Evolutionary conservation across 768 basidiomycete genomes (phyloP).

Genomic region (Trametes coccinea): DNA sequence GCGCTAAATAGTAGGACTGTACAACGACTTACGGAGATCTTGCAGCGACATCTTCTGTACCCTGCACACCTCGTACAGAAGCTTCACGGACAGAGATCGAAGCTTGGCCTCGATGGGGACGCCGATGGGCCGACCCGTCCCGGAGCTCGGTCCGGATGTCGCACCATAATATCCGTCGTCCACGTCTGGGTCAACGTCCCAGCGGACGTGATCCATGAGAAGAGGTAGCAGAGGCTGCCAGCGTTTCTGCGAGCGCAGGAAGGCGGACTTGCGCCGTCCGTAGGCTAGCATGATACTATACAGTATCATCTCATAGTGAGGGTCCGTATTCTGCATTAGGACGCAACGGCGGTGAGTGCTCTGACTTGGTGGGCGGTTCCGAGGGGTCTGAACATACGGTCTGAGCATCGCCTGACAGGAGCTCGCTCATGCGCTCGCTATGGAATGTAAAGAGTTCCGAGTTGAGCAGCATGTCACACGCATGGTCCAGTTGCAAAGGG

Average conservation of each 20-base stretch:
- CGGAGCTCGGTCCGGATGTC: slow-evolving; percentile 39
- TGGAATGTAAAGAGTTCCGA: slow-evolving; percentile 91
- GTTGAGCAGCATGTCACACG: slow-evolving; percentile 70
- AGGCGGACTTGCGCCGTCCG: slow-evolving; percentile 65
- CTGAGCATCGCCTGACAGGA: slow-evolving; percentile 67
- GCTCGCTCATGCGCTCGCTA: slow-evolving; percentile 88
- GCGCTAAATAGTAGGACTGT: too few relatives aligned
- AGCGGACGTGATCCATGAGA: slow-evolving; percentile 80
- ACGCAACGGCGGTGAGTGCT: neutral
- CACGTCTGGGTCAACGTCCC: slow-evolving; percentile 78
- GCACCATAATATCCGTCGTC: slow-evolving; percentile 57
- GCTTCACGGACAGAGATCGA: slow-evolving; percentile 63
- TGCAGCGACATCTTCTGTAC: slow-evolving; percentile 79
- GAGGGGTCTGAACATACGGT: slow-evolving; percentile 46
- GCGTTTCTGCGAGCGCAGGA: slow-evolving; percentile 77
- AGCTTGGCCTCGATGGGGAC: slow-evolving; percentile 86
- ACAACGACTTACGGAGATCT: slow-evolving; percentile 68
- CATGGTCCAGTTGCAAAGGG: slow-evolving; percentile 82
- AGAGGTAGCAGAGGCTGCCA: slow-evolving; percentile 83
- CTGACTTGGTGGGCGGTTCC: neutral
- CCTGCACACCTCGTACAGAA: slow-evolving; percentile 92
- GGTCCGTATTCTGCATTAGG: slow-evolving; percentile 69
- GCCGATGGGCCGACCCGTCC: slow-evolving; percentile 37
- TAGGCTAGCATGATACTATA: slow-evolving; percentile 76
- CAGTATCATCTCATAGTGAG: slow-evolving; percentile 77